These are phyloP conservation scores for Amauroascus verrucosus DNA, from an alignment of 2,329 filamentous ascomycete species.

Conservation along the genomic window DNA sequence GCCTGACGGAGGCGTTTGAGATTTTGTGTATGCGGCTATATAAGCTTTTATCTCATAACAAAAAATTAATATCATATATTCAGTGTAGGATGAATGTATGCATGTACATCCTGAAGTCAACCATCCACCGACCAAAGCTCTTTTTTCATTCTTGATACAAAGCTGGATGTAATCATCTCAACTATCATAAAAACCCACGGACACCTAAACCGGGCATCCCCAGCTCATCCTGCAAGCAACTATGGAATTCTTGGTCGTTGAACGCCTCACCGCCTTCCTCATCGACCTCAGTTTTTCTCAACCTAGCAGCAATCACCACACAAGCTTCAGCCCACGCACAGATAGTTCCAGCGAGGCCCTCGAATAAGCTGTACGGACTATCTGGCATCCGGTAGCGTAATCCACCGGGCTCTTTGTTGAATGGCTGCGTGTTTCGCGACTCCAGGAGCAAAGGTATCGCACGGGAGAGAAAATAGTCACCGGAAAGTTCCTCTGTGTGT, in stretches of 20 bases:
- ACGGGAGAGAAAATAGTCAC: conserved; percentile 32
- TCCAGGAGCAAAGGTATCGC: conserved; percentile 32
- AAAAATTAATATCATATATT: too few species aligned
- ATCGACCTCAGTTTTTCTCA: conserved; percentile 26
- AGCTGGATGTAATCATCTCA: background rate
- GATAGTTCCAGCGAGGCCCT: conserved; percentile 32
- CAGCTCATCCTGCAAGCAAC: conserved; percentile 4
- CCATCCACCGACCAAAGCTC: background rate
- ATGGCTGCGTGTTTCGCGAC: conserved; percentile 31
- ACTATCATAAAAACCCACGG: conserved; percentile 9
- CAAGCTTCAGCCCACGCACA: conserved; percentile 36
- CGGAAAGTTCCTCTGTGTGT: conserved; percentile 18
- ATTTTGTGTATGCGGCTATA: background rate
- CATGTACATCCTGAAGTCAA: background rate
- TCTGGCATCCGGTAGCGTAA: conserved; percentile 33
- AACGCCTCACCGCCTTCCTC: background rate
- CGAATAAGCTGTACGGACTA: conserved; percentile 31
- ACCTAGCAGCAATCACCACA: conserved; percentile 25
- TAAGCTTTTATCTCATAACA: too few species aligned
- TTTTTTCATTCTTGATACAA: background rate
- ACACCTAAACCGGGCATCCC: conserved; percentile 10
- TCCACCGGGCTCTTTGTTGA: conserved; percentile 17
- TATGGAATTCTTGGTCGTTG: background rate
- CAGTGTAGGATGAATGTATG: too few species aligned
- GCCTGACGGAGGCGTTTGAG: conserved; percentile 8